Base-by-base conservation (phyloP, 805 yeast species). In the Suhomyces sp. region DNA sequence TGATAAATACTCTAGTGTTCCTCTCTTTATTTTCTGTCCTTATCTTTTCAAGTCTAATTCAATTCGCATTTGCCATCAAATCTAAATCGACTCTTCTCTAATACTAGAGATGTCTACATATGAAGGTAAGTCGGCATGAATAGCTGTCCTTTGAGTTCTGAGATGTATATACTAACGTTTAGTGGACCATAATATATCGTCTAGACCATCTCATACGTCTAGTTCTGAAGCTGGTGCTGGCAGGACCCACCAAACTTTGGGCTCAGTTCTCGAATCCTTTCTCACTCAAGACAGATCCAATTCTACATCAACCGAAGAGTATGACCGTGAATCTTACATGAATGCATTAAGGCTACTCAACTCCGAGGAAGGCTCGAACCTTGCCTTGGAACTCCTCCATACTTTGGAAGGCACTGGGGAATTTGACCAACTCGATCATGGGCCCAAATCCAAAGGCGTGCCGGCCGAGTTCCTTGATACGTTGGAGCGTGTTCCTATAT, bases 391-490 rank as follows among this genome's bases (percentile, higher is more conserved):
- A 43, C 61, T 71, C 20, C 53, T 72, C 15, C 59, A 59, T 8
- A 53, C 63, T 1, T 55, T 70, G 9, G 59, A 65, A 15, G 51
- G 49, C 29, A n/a, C 25, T 10, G 41, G 29, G 4, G 51, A 46
- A 13, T 29, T 53, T 37, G 41, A 17, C 22, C 41, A 37, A 19
- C 50, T 51, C 2, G 51, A 48, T 2, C 49, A 49, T 19, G 43
- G 44, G 20, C 46, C 48, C 22, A 44, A 44, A 25, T 17, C 51
- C 20, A 68, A 68, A 49, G 93, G 94, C 0, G 87, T 89, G 4
- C 72, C 83, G 9, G 87, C 87, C 55, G 79, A 78, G 43, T 89
- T 82, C 60, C 69, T 93, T 5, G 97, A 91, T 62, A 73, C 86
- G 0, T 74, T 92, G 48, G 96, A 90, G 24, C 69, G 98, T 53